Evolutionary conservation across 306 rosid species (phyloP), one percentile per base, ranked within the genome.

Genomic region (Delonix regia): DNA sequence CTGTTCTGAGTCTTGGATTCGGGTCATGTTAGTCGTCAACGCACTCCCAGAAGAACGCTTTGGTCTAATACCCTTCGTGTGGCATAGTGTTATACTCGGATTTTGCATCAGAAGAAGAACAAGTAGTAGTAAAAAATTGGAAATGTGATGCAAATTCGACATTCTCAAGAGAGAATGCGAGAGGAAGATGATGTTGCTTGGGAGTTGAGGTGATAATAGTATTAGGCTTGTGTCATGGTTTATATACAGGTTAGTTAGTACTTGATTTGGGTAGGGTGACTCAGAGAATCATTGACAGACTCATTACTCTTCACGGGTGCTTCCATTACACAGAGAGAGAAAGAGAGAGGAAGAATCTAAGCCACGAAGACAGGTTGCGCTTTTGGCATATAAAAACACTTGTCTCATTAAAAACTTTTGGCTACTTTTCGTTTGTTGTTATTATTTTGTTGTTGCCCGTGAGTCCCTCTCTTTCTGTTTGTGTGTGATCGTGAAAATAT

Each of bases 221-320:
- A 16, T 9, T 48, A 38, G 82, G 81, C 53, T 47, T 69, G 41
- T 51, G 75, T 8, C 48, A 33, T 36, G 59, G 65, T 57, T 59
- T 84, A 76, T 81, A 83, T 75, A 77, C 57, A 34, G 65, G 78
- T 75, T 53, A 55, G 69, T 41, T 73, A 56, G 45, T 44, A 64
- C 47, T 52, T 48, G 41, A 78, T 65, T 78, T 77, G 55, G 84
- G 80, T 83, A 78, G 25, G 79, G 55, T 45, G 70, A 82, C 78
- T 68, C 51, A 77, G 84, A 84, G 88, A 85, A 83, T 77, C 70
- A 85, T 73, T 39, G 86, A 66, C 16, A 62, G 73, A 22, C 59
- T 66, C 48, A n/a, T 48, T 36, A 38, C 30, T 38, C 70, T 64
- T 95, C 99, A 95, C 98, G 97, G 99, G 95, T 87, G 86, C 36